Evolutionary conservation across 1,284 basidiomycete species (phyloP), one percentile per base, ranked within the genome.

Genomic region (Mycosarcoma maydis): DNA sequence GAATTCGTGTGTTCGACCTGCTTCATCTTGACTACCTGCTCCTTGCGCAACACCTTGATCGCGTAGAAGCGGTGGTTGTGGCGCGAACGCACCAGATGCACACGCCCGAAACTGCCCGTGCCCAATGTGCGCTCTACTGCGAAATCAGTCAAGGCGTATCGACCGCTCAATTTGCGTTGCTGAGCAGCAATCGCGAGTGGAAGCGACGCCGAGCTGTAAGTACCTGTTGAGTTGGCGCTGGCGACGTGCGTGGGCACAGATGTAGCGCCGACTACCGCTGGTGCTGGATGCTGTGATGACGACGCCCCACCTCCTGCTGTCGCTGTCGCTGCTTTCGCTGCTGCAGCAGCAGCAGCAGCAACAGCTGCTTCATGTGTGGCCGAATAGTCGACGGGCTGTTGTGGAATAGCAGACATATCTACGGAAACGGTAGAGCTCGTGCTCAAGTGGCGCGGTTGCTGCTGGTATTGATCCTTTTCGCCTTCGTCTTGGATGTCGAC

Each of bases 1-100:
- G 93, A 95, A 82, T 95, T 96, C 24, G 95, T 98, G 81, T 98
- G 95, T 77, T 97, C 93, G 52, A 98, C 89, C 82, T 98, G 95
- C 85, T 98, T 98, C 87, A 93, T 91, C 77, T 87, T 88, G 61
- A 95, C 92, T 52, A 98, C 92, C 80, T 93, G 92, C 68, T 96
- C 92, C 54, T 81, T 81, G 37, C 74, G 71, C 13, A 81, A 61
- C 22, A 81, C 78, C 62, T 81, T 81, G 65, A 81, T 74, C 3
- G 80, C 80, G 56, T 81, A 81, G 61, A 78, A 80, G 8, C 80
- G 69, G 45, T 71, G 61, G 43, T 81, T 81, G 66, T 81, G 78
- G 7, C 67, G 45, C 43, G 67, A 73, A 9, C 73, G 60, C 8
- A 79, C 80, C 13, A 81, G 65, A 36, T 81, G 80, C 24, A 81